These are phyloP conservation scores for Kwoniella europaea DNA, from an alignment of 768 basidiomycete species.

Conservation along the genomic window DNA sequence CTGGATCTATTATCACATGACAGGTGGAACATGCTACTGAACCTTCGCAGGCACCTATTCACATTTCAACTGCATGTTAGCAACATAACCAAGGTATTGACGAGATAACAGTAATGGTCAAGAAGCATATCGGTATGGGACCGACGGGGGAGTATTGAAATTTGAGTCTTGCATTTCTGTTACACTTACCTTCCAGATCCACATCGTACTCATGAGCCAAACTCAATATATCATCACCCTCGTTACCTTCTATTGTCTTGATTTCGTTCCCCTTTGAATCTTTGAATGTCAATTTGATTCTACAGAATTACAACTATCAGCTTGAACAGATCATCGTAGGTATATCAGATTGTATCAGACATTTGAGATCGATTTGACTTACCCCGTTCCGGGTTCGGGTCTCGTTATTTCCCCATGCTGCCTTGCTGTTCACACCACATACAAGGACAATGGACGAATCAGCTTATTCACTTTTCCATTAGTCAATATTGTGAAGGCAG, in stretches of 20 bases:
- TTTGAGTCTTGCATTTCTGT: no score
- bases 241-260: slow-evolving; percentile 87
- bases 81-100: no score
- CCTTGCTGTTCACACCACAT: slow-evolving; percentile 12
- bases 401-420: slow-evolving; percentile 50
- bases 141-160: no score
- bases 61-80: no score
- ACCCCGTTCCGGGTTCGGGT: slow-evolving; percentile 54
- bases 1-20: slow-evolving; percentile 82
- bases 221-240: slow-evolving; percentile 88
- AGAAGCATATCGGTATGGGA: no score
- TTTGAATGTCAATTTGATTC: slow-evolving; percentile 87
- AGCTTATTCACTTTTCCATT: no score
- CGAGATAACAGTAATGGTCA: no score
- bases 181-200: slow-evolving; percentile 79
- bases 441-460: background rate
- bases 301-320: slow-evolving; percentile 51
- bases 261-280: slow-evolving; percentile 82
- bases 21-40: slow-evolving; percentile 97
- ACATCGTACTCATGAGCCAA: slow-evolving; percentile 95
- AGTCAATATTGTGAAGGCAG: background rate
- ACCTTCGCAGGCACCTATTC: slow-evolving; percentile 91
- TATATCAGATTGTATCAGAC: background rate
- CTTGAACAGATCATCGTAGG: background rate
- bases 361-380: slow-evolving; percentile 8